Base-by-base conservation (phyloP, 371 early-diverging fungal genomes). In the Capillidium heterosporum region DNA sequence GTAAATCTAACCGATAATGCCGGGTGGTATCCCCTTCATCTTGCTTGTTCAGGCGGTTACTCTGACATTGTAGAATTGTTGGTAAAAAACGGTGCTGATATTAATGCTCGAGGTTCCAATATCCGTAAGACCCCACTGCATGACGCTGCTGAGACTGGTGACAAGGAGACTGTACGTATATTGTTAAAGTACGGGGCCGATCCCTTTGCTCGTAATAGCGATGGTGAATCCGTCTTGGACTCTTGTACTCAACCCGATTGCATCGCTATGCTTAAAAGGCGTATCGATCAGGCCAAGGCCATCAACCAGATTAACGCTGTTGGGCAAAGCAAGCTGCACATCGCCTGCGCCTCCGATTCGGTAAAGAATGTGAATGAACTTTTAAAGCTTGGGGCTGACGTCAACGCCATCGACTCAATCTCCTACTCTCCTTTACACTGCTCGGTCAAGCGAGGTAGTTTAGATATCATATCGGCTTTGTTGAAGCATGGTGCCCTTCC, bases 71-170 rank as follows among this genome's bases (percentile, higher is more conserved):
- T 75, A 1, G 50, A 66, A 54, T 73, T 69, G 43, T 65, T 85
- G 27, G 66, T 84, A 8, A 59, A 67, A 44, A 67, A 66, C 29
- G 68, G 71, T 8, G 77, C 77, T 0, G 75, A 80, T 54, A 70
- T 84, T 42, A 77, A 83, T 59, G 74, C 72, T 0, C 61, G 69
- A 43, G 82, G 79, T 27, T 66, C 69, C 39, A 79, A 81, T 48
- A 71, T 76, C 43, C 79, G 79, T 46, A 83, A 86, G 5, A 84
- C 88, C 8, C 80, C 91, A 15, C 57, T 91, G 29, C 89, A 89
- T 66, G 87, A 87, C 67, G 87, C 87, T 10, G 73, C 80, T 26
- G 67, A 79, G 32, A 80, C 82, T 59, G 84, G 81, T 0, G 74
- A 77, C 42, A 58, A 69, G 8, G 76, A 77, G 23, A 68, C 71